Percentiles rank a stretch among this genome's conserved stretches.
Evolutionary conservation across 2,329 filamentous ascomycete genomes (phyloP).

Genomic region (Hymenoscyphus fructigenus): DNA sequence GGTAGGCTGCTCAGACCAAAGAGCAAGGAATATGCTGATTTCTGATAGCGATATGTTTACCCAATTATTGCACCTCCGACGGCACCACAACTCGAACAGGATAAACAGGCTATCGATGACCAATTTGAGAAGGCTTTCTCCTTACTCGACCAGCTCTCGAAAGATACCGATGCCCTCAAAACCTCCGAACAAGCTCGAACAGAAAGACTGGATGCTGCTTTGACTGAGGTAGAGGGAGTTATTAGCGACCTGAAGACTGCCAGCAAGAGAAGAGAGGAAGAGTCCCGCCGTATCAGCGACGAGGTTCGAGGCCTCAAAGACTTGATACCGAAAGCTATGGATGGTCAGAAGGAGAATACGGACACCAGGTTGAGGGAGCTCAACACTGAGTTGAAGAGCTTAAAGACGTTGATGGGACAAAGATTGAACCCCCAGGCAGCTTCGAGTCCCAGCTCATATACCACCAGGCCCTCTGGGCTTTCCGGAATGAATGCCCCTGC

Average conservation of each 20-base stretch:
- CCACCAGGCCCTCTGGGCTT: constrained; percentile 26
- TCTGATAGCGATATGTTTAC: constrained; percentile 75
- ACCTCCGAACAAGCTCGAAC: constrained; percentile 81
- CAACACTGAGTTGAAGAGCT: constrained; percentile 81
- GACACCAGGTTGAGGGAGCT: constrained; percentile 83
- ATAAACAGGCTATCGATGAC: constrained; percentile 89
- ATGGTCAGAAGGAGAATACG: constrained; percentile 80
- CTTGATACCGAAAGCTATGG: constrained; percentile 82
- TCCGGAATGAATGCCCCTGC: constrained; percentile 17
- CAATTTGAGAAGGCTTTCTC: constrained; percentile 91
- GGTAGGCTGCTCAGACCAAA: constrained; percentile 47
- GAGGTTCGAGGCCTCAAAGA: constrained; percentile 83
- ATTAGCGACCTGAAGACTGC: constrained; percentile 79
- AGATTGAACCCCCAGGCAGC: constrained; percentile 48
- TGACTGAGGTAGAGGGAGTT: constrained; percentile 81
- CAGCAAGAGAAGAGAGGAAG: constrained; percentile 79
- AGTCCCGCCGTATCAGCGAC: constrained; percentile 80
- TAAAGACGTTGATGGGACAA: constrained; percentile 81
- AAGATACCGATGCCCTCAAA: constrained; percentile 88
- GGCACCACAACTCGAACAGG: constrained; percentile 87
- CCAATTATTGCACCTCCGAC: constrained; percentile 92
- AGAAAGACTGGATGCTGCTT: constrained; percentile 75
- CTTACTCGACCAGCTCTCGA: constrained; percentile 85
- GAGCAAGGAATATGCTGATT: constrained; percentile 26
- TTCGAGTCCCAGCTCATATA: constrained; percentile 29